phyloP scores from a whole-genome alignment of 129 eudicot species.

The carrot (Daucus carota) region DH1_v3.0 NC_030382.2:45071001-45071500 shows the following conservation, averaged over 20 bases:
- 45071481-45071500: background rate
- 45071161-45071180: slow-evolving; percentile 83
- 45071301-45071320: slow-evolving; percentile 57
- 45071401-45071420: slow-evolving; percentile 50
- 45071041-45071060: slow-evolving; percentile 60
- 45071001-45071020: slow-evolving; percentile 62
- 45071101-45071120: slow-evolving; percentile 77
- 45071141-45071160: slow-evolving; percentile 95
- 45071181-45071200: slow-evolving; percentile 79
- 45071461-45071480: slow-evolving; percentile 10
- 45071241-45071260: slow-evolving; percentile 31
- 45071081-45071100: slow-evolving; percentile 80
- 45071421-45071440: slow-evolving; percentile 22
- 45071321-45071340: slow-evolving; percentile 55
- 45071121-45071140: slow-evolving; percentile 94
- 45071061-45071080: slow-evolving; percentile 64
- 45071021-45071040: slow-evolving; percentile 87
- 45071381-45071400: slow-evolving; percentile 54
- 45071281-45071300: slow-evolving; percentile 67
- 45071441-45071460: slow-evolving; percentile 3
- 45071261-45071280: slow-evolving; percentile 65
- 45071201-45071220: slow-evolving; percentile 66
- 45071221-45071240: slow-evolving; percentile 75
- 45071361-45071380: slow-evolving; percentile 68
- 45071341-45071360: slow-evolving; percentile 60